Percentiles rank a stretch among this genome's conserved stretches.
These are phyloP conservation scores for Selenicereus undatus DNA, from an alignment of 148 eudicot species.

Conservation along the genomic window DNA sequence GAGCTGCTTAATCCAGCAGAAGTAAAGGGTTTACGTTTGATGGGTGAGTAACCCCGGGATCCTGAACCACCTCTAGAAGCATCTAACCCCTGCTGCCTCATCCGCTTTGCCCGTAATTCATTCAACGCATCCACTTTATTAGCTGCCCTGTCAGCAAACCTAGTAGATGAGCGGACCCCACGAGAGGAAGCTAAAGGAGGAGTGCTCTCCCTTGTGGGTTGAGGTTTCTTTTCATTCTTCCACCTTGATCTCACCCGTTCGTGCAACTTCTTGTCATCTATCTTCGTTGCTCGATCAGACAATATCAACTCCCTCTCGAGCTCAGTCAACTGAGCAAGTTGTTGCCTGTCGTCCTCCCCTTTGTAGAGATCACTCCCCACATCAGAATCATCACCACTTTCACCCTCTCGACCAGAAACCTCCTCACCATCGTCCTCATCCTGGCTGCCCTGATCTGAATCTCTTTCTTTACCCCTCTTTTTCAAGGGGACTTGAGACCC, in stretches of 20 bases:
- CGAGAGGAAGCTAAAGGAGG: constrained; percentile 55
- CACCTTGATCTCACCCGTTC: constrained; percentile 69
- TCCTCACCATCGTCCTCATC: constrained; percentile 53
- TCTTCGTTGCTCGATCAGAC: constrained; percentile 73
- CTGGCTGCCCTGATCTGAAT: constrained; percentile 60
- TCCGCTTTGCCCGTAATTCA: constrained; percentile 64
- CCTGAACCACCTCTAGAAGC: constrained; percentile 43
- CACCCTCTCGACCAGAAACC: constrained; percentile 56
- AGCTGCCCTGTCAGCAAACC: constrained; percentile 68
- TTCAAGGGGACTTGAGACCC: constrained; percentile 83
- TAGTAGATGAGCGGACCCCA: constrained; percentile 66
- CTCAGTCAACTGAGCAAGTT: constrained; percentile 76
- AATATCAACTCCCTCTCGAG: constrained; percentile 83
- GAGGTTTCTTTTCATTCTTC: constrained; percentile 55
- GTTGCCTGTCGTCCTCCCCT: constrained; percentile 69
- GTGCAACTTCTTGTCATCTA: constrained; percentile 65
- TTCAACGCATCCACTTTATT: constrained; percentile 74
- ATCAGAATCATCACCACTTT: constrained; percentile 66
- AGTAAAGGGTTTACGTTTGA: constrained; percentile 49
- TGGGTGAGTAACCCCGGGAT: constrained; percentile 54
- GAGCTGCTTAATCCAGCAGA: constrained; percentile 58
- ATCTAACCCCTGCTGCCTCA: constrained; percentile 75
- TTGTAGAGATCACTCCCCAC: constrained; percentile 83
- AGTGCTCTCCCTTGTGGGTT: constrained; percentile 54
- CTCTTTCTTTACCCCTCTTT: constrained; percentile 81